phyloP scores from a whole-genome alignment of 179 eudicot genomes.

The Amaranthus tricolor region DNA sequence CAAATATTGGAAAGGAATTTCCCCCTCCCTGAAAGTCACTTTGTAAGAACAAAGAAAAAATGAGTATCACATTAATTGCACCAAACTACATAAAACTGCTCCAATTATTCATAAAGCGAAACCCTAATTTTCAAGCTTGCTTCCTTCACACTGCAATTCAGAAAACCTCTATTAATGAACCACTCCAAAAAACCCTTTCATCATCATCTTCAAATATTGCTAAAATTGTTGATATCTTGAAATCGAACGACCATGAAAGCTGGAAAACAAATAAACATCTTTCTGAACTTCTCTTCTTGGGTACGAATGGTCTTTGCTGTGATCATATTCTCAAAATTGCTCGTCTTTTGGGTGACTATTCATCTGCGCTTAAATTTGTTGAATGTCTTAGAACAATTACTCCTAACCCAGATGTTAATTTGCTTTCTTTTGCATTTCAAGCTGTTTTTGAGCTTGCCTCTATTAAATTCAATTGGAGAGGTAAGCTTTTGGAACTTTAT shows the following conservation, averaged over 20 bases:
- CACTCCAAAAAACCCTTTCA: constrained; percentile 9
- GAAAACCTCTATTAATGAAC: constrained; percentile 6
- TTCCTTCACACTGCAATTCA: constrained; percentile 28
- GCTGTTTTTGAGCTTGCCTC: constrained; percentile 53
- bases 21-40: not conserved
- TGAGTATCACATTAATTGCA: constrained; percentile 20
- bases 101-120: constrained; percentile 26
- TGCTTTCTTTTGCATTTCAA: constrained; percentile 46
- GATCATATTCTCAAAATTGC: constrained; percentile 31
- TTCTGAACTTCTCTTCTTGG: constrained; percentile 29
- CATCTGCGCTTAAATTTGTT: constrained; percentile 46
- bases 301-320: constrained; percentile 31
- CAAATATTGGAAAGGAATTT: too few relatives aligned
- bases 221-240: constrained; percentile 40
- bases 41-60: not conserved
- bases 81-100: constrained; percentile 20
- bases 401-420: constrained; percentile 14
- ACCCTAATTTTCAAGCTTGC: constrained; percentile 18
- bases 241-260: constrained; percentile 29
- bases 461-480: constrained; percentile 28
- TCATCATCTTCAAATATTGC: constrained; percentile 22
- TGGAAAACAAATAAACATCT: constrained; percentile 41
- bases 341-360: constrained; percentile 36
- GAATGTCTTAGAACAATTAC: constrained; percentile 31
- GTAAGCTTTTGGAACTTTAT: constrained; percentile 36